Conservation (phyloP, 2,329 filamentous ascomycete species). For the Sporothrix schenckii region DNA sequence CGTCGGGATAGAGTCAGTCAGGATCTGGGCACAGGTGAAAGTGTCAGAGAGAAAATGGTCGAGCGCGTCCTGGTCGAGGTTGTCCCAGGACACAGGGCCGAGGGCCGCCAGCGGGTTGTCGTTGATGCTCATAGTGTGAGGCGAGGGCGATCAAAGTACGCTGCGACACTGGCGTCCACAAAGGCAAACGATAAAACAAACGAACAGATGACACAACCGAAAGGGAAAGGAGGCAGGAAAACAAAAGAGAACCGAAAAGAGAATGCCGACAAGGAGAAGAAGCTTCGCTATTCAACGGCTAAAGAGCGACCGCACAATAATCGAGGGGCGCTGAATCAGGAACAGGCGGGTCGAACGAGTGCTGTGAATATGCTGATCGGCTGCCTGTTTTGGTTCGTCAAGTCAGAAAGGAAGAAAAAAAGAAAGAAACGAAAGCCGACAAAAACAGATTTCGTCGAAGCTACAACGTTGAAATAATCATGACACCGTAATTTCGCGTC, state of each 20-base stretch:
- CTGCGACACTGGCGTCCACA: neutral
- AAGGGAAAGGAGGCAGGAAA: neutral
- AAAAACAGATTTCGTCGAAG: neutral
- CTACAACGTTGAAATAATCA: neutral
- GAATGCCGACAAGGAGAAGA: neutral
- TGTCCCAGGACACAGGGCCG: conserved; percentile 54
- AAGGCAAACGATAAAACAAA: too few species aligned
- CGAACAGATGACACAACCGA: too few species aligned
- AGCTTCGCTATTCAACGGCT: neutral
- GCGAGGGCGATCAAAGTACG: neutral
- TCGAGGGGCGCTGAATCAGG: conserved; percentile 22
- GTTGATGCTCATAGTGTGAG: neutral
- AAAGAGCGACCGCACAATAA: neutral
- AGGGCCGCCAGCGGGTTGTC: conserved; percentile 56
- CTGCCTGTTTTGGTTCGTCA: neutral
- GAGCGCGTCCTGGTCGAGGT: conserved; percentile 36
- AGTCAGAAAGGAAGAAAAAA: neutral
- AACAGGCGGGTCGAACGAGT: neutral
- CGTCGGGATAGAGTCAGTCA: conserved; percentile 34
- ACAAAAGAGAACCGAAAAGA: neutral
- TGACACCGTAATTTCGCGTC: neutral
- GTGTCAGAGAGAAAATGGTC: conserved; percentile 33
- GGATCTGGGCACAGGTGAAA: conserved; percentile 34
- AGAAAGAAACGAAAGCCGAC: neutral
- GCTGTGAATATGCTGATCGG: neutral